phyloP scores from a whole-genome alignment of 1,284 basidiomycete species.

The Ceratobasidium sp. region DNA sequence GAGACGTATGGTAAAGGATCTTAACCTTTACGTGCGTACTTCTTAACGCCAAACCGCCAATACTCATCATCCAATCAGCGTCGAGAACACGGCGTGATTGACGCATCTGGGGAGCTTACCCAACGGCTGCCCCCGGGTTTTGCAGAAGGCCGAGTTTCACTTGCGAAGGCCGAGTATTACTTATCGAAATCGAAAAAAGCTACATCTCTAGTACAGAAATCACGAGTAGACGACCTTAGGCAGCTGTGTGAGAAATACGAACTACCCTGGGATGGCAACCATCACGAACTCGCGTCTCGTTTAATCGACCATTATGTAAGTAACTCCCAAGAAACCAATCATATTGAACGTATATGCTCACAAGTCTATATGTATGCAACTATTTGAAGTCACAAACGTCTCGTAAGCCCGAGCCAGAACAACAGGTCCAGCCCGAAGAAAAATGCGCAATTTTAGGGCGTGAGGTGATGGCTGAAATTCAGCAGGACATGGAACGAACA shows the following conservation, averaged over 20 bases:
- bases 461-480: not conserved
- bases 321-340: too few relatives aligned
- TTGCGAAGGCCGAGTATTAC: conserved; percentile 6
- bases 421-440: too few relatives aligned
- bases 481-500: conserved; percentile 21
- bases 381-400: too few relatives aligned
- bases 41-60: too few relatives aligned
- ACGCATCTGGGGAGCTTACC: not conserved
- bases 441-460: not conserved
- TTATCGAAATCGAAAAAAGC: not conserved
- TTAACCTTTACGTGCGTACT: too few relatives aligned
- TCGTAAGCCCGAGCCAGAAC: too few relatives aligned
- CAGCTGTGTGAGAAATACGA: not conserved
- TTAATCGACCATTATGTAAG: not conserved
- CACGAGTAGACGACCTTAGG: too few relatives aligned
- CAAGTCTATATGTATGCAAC: too few relatives aligned
- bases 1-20: too few relatives aligned
- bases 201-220: not conserved
- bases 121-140: not conserved
- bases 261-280: not conserved
- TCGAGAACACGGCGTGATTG: too few relatives aligned
- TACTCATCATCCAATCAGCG: too few relatives aligned
- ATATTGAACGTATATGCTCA: too few relatives aligned
- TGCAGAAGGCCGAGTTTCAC: not conserved
- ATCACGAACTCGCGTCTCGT: not conserved